Base-by-base conservation (phyloP, 2,329 filamentous ascomycete genomes). In the Verruconis gallopava region DNA sequence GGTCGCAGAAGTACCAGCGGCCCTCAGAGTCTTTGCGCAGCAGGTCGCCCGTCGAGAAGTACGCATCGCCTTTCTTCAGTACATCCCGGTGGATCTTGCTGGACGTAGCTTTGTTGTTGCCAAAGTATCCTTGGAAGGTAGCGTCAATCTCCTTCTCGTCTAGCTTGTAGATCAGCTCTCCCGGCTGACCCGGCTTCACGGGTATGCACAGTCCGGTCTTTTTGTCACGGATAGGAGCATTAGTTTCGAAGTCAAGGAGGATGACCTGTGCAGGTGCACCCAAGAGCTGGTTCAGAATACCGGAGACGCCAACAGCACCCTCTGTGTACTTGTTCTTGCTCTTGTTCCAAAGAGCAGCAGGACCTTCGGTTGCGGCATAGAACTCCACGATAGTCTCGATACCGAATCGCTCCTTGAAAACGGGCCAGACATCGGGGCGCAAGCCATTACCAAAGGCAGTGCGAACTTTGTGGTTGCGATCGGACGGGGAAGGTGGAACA, bases 11-110 rank as follows among this genome's bases (percentile, higher is more conserved):
- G 65, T 72, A 91, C 56, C 78, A 73, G 2, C 78, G 68, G 4
- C 85, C 84, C 44, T 91, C 77, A 1, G 47, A 45, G 48, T 86
- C 81, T 63, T 71, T 73, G n/a, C 77, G 70, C 21, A 91, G 63
- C 14, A 91, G 70, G 53, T 94, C 86, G n/a, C 86, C 86, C 0
- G 83, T 81, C 18, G 85, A 76, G 67, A 86, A 93, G 68, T 77
- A 93, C 0, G 76, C 79, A 53, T 94, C 86, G 12, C 81, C 85
- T 53, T 79, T 79, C 45, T 62, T 65, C 48, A 91, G 74, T 2
- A 91, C 82, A 50, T 81, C 66, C 3, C 79, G 73, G 46, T 91
- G 58, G 37, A 93, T 72, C 61, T 93, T 93, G 48, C 73, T 69
- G 30, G 75, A 64, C 0, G 80, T 84, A 0, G 85, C 84, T 21